Evolutionary conservation across 768 basidiomycete species (phyloP).

Genomic region (Collybiopsis confluens): DNA sequence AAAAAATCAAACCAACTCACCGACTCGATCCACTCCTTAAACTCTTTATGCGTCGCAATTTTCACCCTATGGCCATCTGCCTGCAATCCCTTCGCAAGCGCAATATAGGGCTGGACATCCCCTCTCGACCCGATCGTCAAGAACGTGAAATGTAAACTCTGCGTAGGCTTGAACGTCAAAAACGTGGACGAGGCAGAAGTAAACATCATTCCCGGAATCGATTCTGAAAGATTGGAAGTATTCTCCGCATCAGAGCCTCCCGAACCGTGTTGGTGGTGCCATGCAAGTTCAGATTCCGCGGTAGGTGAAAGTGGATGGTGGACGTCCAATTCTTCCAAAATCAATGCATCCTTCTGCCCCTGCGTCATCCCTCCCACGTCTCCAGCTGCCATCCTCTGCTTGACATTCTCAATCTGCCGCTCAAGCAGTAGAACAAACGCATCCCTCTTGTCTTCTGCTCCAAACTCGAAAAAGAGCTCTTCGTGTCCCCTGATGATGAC

Average conservation of each 20-base stretch:
- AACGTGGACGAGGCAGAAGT: constrained; percentile 95
- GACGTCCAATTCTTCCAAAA: constrained; percentile 78
- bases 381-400: constrained; percentile 40
- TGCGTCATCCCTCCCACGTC: constrained; percentile 40
- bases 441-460: constrained; percentile 72
- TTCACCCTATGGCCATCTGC: constrained; percentile 84
- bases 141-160: constrained; percentile 86
- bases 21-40: constrained; percentile 91
- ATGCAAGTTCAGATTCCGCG: constrained; percentile 21
- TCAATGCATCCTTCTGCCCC: constrained; percentile 67
- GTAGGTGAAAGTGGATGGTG: constrained; percentile 31
- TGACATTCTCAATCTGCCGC: constrained; percentile 73
- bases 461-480: constrained; percentile 96
- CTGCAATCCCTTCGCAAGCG: constrained; percentile 87
- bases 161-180: constrained; percentile 89
- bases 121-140: constrained; percentile 95
- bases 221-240: constrained; percentile 44
- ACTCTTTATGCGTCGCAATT: constrained; percentile 96
- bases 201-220: constrained; percentile 91
- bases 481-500: constrained; percentile 94
- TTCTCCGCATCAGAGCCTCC: neutral
- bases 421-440: constrained; percentile 75
- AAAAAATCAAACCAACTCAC: constrained; percentile 41
- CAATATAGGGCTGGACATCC: constrained; percentile 98
- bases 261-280: no score